Evolutionary conservation across 495 filamentous ascomycete species (phyloP), one percentile per base, ranked within the genome.

Genomic region (Chlorociboria aeruginascens): DNA sequence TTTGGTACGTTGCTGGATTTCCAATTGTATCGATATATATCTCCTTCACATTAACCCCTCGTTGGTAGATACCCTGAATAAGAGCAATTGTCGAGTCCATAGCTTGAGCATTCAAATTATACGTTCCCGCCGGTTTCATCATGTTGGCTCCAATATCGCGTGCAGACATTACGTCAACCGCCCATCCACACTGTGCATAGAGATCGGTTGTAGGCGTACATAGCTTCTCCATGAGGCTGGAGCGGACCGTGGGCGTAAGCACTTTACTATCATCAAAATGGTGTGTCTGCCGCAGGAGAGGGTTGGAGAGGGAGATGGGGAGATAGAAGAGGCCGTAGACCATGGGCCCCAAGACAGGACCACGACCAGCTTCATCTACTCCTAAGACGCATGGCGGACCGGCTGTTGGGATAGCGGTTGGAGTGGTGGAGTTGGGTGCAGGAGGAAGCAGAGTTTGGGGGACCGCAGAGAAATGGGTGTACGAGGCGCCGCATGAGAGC

Each of bases 101-200:
- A 1, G 92, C 92, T 64, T 97, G 92, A n/a, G 89, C 88, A 66
- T 98, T 98, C 46, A 98, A 73, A 60, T 98, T 98, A 66, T 95
- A 95, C 0, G 71, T 68, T 3, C 71, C 74, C 0, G 63, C 62
- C 10, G 87, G 71, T 28, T 73, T 71, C 61, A 95, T 74, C 83
- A 94, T 93, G 42, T 82, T 79, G 1, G 86, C 73, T 14, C 75
- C 74, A 45, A 94, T 94, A 62, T 90, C 85, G 32, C 86, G 78
- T 11, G 89, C 86, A 3, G 88, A 95, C 46, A 97, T 80, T 10
- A 82, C 66, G 6, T 82, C 78, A 6, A 83, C 76, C 8, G 86
- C 88, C 79, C 86, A 95, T 6, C 89, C 89, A 64, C 86, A 93
- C 6, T 73, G 69, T 13, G 66, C 49, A 61, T 76, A 71, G 0